Base-by-base conservation (phyloP, 225 moss, liverwort and hornwort genomes). In the Lunularia cruciata region DNA sequence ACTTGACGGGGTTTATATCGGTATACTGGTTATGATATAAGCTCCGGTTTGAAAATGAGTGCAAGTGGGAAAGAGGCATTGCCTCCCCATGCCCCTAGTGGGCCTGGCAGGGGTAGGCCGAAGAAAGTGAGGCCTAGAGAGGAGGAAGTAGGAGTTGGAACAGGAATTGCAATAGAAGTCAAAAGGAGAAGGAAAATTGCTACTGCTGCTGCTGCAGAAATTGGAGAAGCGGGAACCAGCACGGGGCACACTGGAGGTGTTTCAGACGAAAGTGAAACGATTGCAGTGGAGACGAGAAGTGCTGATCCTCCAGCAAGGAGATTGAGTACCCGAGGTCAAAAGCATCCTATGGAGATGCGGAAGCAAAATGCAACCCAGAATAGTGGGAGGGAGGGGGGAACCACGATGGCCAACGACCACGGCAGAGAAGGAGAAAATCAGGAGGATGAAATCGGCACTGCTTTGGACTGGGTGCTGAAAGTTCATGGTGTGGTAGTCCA, bases 81-180 rank as follows among this genome's bases (percentile, higher is more conserved):
- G 51, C 33, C 49, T 23, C 9, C 25, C 37, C 52, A 33, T 67
- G 35, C 23, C 25, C 67, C 49, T 1, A 67, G 67, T 52, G 67
- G 67, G 35, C 53, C 67, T 30, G 57, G 56, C 26, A 73, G 81
- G 55, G 77, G 81, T 65, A 73, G 81, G 28, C 77, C 81, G 26
- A 81, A 77, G 73, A 77, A 77, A 40, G 70, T 74, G 33, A 76
- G 48, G 63, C 18, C 28, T 37, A 38, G 42, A 36, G 70, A 70
- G 35, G 72, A 68, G 33, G 75, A 52, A 47, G 76, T 6, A 26
- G 52, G 59, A 34, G 56, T 36, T 28, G 77, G 53, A 38, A 32
- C 46, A 9, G 70, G 54, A 25, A 37, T 46, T 54, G 47, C 27
- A 19, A 35, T 47, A 36, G 51, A 67, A 12, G 67, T 52, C 15